Evolutionary conservation across 805 yeast genomes (phyloP).

Genomic region (Blastobotrys muscicola): DNA sequence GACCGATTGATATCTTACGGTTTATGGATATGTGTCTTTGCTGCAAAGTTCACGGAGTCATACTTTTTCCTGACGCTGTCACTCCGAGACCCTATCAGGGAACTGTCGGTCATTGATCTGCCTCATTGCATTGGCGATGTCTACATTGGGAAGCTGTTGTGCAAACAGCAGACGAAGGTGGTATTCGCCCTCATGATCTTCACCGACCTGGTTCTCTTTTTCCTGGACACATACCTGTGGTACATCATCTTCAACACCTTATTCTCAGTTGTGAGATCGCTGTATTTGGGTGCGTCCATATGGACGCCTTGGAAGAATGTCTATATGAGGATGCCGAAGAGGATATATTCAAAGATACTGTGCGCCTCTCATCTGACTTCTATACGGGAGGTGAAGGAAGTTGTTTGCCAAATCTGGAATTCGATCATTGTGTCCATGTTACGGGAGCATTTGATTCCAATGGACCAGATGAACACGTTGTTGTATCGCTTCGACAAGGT

Average conservation of each 20-base stretch:
- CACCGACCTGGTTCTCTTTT: constrained; percentile 90
- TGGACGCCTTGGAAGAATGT: constrained; percentile 99
- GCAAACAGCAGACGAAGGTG: constrained; percentile 80
- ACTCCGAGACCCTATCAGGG: constrained; percentile 89
- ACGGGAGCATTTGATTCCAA: constrained; percentile 96
- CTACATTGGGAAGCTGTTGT: constrained; percentile 70
- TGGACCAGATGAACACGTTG: constrained; percentile 96
- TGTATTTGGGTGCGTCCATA: constrained; percentile 97
- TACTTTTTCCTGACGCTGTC: constrained; percentile 86
- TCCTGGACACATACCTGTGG: constrained; percentile 99
- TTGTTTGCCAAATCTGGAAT: constrained; percentile 98
- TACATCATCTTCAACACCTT: constrained; percentile 90
- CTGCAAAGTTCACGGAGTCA: constrained; percentile 84
- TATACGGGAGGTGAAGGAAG: constrained; percentile 95
- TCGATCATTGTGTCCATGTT: constrained; percentile 98
- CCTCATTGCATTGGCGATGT: constrained; percentile 86
- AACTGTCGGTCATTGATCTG: constrained; percentile 73
- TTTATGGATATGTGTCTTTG: constrained; percentile 81
- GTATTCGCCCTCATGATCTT: constrained; percentile 87
- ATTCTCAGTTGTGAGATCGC: constrained; percentile 95
- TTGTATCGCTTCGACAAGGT: constrained; percentile 98
- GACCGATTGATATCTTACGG: constrained; percentile 96
- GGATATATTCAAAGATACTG: constrained; percentile 94
- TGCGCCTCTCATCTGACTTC: constrained; percentile 88
- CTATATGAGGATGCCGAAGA: constrained; percentile 94